These are phyloP conservation scores for Sarocladium strictum DNA, from an alignment of 2,329 filamentous ascomycete species.

Conservation along the genomic window DNA sequence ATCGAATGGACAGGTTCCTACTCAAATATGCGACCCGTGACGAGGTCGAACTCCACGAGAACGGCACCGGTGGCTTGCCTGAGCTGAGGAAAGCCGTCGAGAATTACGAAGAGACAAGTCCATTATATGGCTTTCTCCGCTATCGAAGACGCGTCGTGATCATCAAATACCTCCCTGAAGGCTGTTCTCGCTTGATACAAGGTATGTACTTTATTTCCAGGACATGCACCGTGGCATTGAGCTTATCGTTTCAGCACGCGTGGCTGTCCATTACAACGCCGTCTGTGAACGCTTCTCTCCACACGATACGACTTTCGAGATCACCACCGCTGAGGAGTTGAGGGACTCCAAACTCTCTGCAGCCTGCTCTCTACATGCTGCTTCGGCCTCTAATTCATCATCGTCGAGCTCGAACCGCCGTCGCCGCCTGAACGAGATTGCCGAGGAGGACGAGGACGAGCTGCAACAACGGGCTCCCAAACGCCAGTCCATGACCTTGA, in stretches of 20 bases:
- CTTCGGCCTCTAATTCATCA: conserved; percentile 78
- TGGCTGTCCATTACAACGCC: conserved; percentile 65
- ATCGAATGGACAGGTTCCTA: conserved; percentile 66
- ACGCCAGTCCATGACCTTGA: conserved; percentile 45
- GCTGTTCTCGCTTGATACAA: conserved; percentile 85
- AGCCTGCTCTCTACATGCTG: conserved; percentile 83
- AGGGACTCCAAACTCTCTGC: conserved; percentile 84
- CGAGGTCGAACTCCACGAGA: conserved; percentile 71
- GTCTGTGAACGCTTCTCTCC: conserved; percentile 71
- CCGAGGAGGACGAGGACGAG: conserved; percentile 81
- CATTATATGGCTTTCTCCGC: conserved; percentile 84
- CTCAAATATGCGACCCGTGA: conserved; percentile 88
- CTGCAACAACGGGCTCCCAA: conserved; percentile 46
- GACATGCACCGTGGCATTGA: neutral
- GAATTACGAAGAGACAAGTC: conserved; percentile 75
- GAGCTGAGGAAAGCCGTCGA: conserved; percentile 77
- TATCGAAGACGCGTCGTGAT: conserved; percentile 87
- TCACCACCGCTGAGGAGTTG: conserved; percentile 68
- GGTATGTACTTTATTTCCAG: conserved; percentile 48
- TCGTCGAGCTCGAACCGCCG: conserved; percentile 74
- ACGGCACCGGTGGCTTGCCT: conserved; percentile 73
- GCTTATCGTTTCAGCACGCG: conserved; percentile 56
- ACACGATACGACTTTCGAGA: conserved; percentile 78
- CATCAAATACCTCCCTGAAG: conserved; percentile 87
- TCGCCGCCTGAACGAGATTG: conserved; percentile 80